Conservation (phyloP, 495 filamentous ascomycete species). For the Rostrohypoxylon terebratum region DNA sequence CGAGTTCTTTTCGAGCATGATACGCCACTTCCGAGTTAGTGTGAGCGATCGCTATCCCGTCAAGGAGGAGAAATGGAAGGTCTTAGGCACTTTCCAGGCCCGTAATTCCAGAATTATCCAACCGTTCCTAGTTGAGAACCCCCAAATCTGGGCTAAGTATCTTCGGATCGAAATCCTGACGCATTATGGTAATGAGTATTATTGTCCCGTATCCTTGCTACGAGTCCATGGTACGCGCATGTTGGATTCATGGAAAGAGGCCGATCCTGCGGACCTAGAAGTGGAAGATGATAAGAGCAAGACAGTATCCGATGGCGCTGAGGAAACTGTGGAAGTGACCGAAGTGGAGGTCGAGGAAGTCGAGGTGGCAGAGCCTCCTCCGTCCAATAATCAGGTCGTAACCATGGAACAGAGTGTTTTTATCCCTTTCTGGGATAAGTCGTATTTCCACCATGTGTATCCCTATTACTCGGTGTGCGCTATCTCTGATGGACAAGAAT, state of each 20-base stretch:
- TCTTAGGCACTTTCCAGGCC: conserved; percentile 88
- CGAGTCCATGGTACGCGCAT: conserved; percentile 96
- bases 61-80: conserved; percentile 91
- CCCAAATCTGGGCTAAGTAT: conserved; percentile 95
- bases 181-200: conserved; percentile 96
- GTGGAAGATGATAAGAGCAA: conserved; percentile 53
- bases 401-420: conserved; percentile 37
- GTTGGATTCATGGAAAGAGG: conserved; percentile 90
- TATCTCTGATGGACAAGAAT: conserved; percentile 23
- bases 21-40: conserved; percentile 87
- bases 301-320: conserved; percentile 54
- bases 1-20: conserved; percentile 98
- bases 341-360: conserved; percentile 43
- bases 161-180: conserved; percentile 89
- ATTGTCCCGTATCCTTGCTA: conserved; percentile 90
- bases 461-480: conserved; percentile 43
- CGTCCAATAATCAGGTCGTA: conserved; percentile 30
- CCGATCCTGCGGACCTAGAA: conserved; percentile 69
- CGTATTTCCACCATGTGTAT: conserved; percentile 39
- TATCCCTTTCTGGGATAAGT: conserved; percentile 43
- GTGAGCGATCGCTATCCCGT: conserved; percentile 94
- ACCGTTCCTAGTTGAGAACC: conserved; percentile 91
- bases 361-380: conserved; percentile 51
- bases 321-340: conserved; percentile 52
- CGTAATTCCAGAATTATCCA: conserved; percentile 93